These are phyloP conservation scores for Rhizomucor miehei DNA, from an alignment of 371 early-diverging fungal species.

Conservation along the genomic window DNA sequence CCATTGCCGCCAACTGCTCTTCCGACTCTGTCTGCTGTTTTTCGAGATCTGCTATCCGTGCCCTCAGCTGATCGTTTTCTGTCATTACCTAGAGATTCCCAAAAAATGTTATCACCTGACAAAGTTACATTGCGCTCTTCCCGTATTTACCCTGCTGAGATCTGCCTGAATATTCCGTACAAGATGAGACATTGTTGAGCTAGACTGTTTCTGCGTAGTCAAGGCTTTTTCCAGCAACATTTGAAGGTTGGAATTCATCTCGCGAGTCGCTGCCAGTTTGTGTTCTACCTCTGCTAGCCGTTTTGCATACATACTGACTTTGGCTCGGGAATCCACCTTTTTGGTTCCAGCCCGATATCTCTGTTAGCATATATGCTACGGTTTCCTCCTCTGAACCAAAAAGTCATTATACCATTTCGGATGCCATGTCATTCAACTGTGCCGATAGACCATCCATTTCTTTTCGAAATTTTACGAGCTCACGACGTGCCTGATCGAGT, in stretches of 20 bases:
- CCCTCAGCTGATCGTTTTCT: slow-evolving; percentile 59
- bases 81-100: slow-evolving; percentile 45
- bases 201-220: slow-evolving; percentile 58
- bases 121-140: neutral
- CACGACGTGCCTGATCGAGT: slow-evolving; percentile 57
- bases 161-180: slow-evolving; percentile 65
- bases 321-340: slow-evolving; percentile 51
- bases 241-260: slow-evolving; percentile 60
- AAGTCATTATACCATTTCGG: slow-evolving; percentile 49
- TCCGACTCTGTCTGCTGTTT: slow-evolving; percentile 59
- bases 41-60: slow-evolving; percentile 63
- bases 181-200: slow-evolving; percentile 57
- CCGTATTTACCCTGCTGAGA: slow-evolving; percentile 47
- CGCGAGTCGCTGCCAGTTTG: slow-evolving; percentile 58
- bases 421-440: slow-evolving; percentile 64
- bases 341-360: neutral
- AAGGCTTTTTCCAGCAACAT: slow-evolving; percentile 54
- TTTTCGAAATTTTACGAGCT: slow-evolving; percentile 55
- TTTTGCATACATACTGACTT: slow-evolving; percentile 62
- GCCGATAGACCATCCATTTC: slow-evolving; percentile 63
- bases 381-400: neutral
- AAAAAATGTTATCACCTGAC: neutral
- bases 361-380: slow-evolving; percentile 1
- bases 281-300: slow-evolving; percentile 66
- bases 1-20: slow-evolving; percentile 58